Evolutionary conservation across 2,329 filamentous ascomycete genomes (phyloP).

Genomic region (Colletotrichum destructivum): DNA sequence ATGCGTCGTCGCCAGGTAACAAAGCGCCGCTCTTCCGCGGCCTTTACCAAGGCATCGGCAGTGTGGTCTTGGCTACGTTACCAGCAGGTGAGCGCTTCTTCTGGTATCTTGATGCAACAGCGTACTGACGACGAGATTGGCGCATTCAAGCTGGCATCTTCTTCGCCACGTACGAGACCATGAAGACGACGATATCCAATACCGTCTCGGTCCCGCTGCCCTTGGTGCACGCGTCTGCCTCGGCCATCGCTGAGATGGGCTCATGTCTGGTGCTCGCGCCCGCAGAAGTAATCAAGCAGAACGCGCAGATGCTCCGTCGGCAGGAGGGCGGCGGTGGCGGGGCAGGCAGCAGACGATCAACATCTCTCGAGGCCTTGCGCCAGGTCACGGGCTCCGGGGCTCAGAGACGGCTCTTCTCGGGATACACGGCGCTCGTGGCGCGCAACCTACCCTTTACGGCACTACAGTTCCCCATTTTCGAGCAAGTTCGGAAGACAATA

Average conservation of each 20-base stretch:
- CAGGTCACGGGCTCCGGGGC: slow-evolving; percentile 68
- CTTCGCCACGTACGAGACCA: slow-evolving; percentile 89
- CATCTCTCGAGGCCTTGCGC: slow-evolving; percentile 65
- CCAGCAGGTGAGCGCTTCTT: slow-evolving; percentile 75
- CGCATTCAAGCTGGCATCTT: slow-evolving; percentile 78
- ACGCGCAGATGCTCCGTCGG: slow-evolving; percentile 83
- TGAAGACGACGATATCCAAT: slow-evolving; percentile 74
- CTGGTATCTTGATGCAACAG: neutral
- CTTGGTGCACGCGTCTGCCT: slow-evolving; percentile 80
- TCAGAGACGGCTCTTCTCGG: slow-evolving; percentile 73
- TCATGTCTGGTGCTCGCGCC: slow-evolving; percentile 91
- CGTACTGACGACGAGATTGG: slow-evolving; percentile 38
- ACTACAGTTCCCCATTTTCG: slow-evolving; percentile 90
- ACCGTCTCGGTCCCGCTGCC: slow-evolving; percentile 74
- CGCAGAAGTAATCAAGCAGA: slow-evolving; percentile 93
- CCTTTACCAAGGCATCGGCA: slow-evolving; percentile 89
- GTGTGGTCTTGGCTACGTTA: slow-evolving; percentile 87
- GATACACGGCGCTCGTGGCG: slow-evolving; percentile 86
- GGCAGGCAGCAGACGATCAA: slow-evolving; percentile 47
- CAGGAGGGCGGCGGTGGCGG: slow-evolving; percentile 40
- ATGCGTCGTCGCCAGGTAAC: slow-evolving; percentile 69
- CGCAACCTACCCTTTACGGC: slow-evolving; percentile 91
- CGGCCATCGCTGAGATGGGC: slow-evolving; percentile 83
- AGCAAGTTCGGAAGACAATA: slow-evolving; percentile 74
- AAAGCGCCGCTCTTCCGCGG: slow-evolving; percentile 76